Evolutionary conservation across 345 rosid species (phyloP).

Genomic region (Hevea brasiliensis): DNA sequence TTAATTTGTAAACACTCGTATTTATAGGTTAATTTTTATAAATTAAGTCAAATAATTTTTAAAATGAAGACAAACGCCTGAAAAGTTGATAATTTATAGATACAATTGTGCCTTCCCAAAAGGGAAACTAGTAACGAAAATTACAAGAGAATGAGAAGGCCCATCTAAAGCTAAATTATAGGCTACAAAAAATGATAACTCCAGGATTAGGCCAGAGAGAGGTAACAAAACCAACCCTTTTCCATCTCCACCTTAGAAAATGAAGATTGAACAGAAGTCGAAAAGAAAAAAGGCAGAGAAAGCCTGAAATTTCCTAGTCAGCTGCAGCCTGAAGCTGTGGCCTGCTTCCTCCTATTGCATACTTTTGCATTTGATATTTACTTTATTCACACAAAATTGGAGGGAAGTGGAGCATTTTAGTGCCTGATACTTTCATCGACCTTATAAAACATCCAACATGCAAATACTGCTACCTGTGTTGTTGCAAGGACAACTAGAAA

Average conservation of each 20-base stretch:
- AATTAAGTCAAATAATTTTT: too few relatives aligned
- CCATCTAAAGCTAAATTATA: neutral
- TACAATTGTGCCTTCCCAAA: neutral
- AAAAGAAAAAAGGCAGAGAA: neutral
- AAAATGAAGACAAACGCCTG: too few relatives aligned
- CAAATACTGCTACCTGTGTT: neutral
- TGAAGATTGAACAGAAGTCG: too few relatives aligned
- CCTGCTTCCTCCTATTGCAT: too few relatives aligned
- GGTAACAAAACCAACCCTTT: neutral
- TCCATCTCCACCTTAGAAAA: neutral
- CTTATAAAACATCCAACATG: neutral
- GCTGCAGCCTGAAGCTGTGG: neutral
- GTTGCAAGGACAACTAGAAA: slow-evolving; percentile 33
- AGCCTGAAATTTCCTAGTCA: neutral
- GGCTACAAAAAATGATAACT: neutral
- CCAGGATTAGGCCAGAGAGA: neutral
- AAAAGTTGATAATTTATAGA: too few relatives aligned
- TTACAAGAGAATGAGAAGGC: neutral
- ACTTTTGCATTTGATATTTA: neutral
- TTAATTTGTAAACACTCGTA: too few relatives aligned
- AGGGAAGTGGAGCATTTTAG: neutral
- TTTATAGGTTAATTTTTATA: too few relatives aligned
- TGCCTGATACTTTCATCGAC: neutral
- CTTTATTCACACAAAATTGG: neutral
- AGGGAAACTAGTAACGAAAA: neutral